Base-by-base conservation (phyloP, 106 monocot species). In the Cymbidium sinense region DNA sequence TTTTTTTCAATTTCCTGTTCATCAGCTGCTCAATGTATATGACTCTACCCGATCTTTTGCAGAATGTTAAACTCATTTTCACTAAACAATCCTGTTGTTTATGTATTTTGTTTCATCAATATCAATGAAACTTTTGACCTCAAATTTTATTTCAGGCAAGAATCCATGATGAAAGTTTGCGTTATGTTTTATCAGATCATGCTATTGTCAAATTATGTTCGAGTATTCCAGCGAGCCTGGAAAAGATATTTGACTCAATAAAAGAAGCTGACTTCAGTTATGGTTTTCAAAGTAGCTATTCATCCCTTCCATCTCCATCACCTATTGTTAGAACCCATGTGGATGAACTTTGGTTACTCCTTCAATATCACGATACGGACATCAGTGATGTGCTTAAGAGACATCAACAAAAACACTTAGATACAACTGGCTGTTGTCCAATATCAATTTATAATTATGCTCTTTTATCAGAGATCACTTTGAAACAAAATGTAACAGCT, bases 91-190 rank as follows among this genome's bases (percentile, higher is more conserved):
- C 65, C 31, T 10, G 70, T 50, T 76, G 18, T 62, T 58, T 78
- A 19, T 75, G 15, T 15, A 67, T 13, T 33, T 67, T 67, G 3
- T 67, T 67, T 31, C 30, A 30, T 67, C 8, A 33, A 33, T 33
- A 31, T 67, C 30, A 33, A 67, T 67, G 29, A 33, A 31, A 67
- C 5, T 31, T 17, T 31, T 67, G 30, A 33, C 67, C 67, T 67
- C 51, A 25, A 51, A 43, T 29, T 31, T 44, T 75, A 31, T 82
- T 75, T 74, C 86, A 96, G 96, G 96, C 94, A 73, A 85, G 96
- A 62, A 86, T 92, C 74, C 94, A 98, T 87, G 96, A 98, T 84
- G 96, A 98, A 76, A 94, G 96, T 82, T 82, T 92, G 37, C 83
- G 88, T 10, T 98, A 90, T 86, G 80, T 92, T 8, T 84, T 98